These are phyloP conservation scores for Tetragonia tetragonoides DNA, from an alignment of 148 eudicot genomes.

Conservation along the genomic window DNA sequence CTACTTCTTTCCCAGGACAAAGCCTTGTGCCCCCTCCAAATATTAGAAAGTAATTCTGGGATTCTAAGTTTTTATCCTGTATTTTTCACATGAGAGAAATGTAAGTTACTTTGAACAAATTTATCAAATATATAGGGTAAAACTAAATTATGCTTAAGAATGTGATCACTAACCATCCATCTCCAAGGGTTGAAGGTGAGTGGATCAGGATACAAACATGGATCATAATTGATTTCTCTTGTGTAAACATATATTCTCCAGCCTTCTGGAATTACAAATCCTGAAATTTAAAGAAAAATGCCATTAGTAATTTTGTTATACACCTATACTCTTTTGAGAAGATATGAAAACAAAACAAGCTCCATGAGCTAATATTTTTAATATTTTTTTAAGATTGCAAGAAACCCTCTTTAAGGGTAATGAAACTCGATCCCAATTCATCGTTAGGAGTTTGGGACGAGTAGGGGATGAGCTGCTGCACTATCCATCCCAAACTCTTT, in stretches of 20 bases:
- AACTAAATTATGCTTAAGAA: background rate
- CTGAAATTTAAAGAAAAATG: conserved; percentile 35
- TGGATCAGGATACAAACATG: conserved; percentile 73
- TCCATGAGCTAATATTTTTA: background rate
- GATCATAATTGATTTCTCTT: conserved; percentile 87
- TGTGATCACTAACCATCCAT: conserved; percentile 68
- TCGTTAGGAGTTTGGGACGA: too few species aligned
- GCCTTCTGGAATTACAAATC: conserved; percentile 82
- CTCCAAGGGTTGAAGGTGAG: conserved; percentile 91
- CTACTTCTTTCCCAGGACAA: conserved; percentile 96
- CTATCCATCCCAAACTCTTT: too few species aligned
- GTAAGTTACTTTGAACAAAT: background rate
- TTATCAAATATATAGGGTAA: background rate
- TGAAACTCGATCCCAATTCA: too few species aligned
- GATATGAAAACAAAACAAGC: background rate
- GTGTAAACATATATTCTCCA: conserved; percentile 99
- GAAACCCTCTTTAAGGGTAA: too few species aligned
- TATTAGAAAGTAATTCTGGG: conserved; percentile 62
- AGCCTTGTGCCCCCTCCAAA: conserved; percentile 96
- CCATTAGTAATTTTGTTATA: background rate
- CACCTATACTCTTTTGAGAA: background rate
- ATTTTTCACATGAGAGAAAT: conserved; percentile 4
- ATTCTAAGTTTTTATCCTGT: conserved; percentile 67
- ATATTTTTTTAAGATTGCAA: too few species aligned
- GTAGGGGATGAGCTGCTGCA: too few species aligned